These are phyloP conservation scores for Cytospora leucostoma DNA, from an alignment of 2,329 filamentous ascomycete species.

Conservation along the genomic window DNA sequence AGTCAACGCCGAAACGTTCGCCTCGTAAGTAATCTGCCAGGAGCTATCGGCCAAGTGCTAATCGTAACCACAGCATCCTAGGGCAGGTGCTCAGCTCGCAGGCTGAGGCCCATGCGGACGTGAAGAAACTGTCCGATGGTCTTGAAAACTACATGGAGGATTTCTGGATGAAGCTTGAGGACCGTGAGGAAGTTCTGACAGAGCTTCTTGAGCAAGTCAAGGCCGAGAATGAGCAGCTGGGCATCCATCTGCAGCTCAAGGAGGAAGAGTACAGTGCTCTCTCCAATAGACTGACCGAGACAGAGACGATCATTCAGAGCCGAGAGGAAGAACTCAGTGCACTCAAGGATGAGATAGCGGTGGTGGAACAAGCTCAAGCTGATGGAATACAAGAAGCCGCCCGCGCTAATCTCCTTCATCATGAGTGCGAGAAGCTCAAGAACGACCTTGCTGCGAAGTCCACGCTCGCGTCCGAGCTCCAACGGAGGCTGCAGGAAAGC, in stretches of 20 bases:
- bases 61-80: slow-evolving; percentile 12
- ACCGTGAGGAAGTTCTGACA: slow-evolving; percentile 18
- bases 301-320: neutral
- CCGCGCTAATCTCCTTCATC: slow-evolving; percentile 13
- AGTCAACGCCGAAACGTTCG: slow-evolving; percentile 10
- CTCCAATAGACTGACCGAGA: neutral
- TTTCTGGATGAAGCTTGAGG: slow-evolving; percentile 25
- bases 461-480: slow-evolving; percentile 27
- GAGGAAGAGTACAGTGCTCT: slow-evolving; percentile 6
- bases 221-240: slow-evolving; percentile 8
- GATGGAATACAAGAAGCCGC: slow-evolving; percentile 18
- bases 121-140: slow-evolving; percentile 6
- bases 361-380: slow-evolving; percentile 28
- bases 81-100: slow-evolving; percentile 13
- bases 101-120: slow-evolving; percentile 10
- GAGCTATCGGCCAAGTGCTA: neutral
- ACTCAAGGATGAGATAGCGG: slow-evolving; percentile 27
- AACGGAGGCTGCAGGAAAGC: slow-evolving; percentile 28
- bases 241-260: slow-evolving; percentile 1
- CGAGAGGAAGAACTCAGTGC: slow-evolving; percentile 10
- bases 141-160: slow-evolving; percentile 17
- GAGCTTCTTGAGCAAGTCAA: slow-evolving; percentile 12
- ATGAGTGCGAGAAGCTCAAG: slow-evolving; percentile 26
- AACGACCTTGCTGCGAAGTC: slow-evolving; percentile 28
- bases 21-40: slow-evolving; percentile 12